Conservation (phyloP, 441 rosid genomes). For the Gossypium davidsonii region DNA sequence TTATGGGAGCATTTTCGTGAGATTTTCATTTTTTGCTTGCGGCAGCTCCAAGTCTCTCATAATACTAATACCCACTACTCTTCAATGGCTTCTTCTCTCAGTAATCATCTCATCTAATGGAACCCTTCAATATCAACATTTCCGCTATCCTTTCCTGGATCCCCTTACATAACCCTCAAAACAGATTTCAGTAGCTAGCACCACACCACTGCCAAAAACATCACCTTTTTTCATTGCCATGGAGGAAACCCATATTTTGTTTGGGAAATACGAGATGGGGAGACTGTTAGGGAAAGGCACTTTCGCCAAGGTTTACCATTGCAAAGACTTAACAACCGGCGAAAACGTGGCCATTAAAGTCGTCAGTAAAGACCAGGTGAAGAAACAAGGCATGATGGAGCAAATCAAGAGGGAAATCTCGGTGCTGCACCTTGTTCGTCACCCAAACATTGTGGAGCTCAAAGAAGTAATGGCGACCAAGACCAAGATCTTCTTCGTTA, state of each 20-base stretch:
- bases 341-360: constrained; percentile 72
- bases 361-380: constrained; percentile 57
- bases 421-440: constrained; percentile 61
- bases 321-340: constrained; percentile 33
- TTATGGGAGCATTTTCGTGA: too few species aligned
- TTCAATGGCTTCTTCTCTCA: too few species aligned
- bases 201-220: too few species aligned
- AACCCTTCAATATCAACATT: too few species aligned
- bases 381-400: constrained; percentile 62
- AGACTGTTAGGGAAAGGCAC: constrained; percentile 69
- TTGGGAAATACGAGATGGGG: constrained; percentile 77
- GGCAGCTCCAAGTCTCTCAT: too few species aligned
- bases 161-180: too few species aligned
- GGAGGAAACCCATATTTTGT: constrained; percentile 44
- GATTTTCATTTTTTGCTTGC: too few species aligned
- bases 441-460: constrained; percentile 62
- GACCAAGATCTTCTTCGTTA: constrained; percentile 60
- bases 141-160: too few species aligned
- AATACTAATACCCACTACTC: too few species aligned
- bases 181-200: too few species aligned
- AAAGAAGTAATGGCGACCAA: constrained; percentile 77
- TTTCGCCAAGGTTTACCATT: constrained; percentile 66
- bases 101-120: too few species aligned
- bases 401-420: constrained; percentile 81
- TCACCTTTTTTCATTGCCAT: neutral